phyloP scores from a whole-genome alignment of 192 early-diverging fungal species.

The Chytriomyces sp. region DNA sequence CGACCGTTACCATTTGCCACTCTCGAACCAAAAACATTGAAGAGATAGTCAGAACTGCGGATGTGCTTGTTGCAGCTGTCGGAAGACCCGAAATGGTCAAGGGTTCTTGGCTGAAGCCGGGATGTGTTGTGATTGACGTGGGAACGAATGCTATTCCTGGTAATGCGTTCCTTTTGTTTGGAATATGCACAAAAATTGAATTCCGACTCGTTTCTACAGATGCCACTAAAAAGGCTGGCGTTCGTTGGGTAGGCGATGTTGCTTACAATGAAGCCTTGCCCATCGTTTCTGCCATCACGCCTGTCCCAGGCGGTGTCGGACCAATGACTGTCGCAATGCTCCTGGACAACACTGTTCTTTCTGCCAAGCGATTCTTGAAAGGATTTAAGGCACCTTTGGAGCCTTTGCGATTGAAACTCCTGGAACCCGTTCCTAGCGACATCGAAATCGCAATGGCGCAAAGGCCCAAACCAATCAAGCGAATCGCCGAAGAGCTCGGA shows the following conservation, averaged over 20 bases:
- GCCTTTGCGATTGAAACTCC: constrained; percentile 70
- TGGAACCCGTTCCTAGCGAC: constrained; percentile 88
- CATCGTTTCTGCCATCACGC: constrained; percentile 85
- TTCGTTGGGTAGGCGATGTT: constrained; percentile 93
- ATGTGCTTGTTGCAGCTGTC: constrained; percentile 90
- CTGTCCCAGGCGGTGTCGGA: constrained; percentile 97
- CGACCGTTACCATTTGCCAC: constrained; percentile 96
- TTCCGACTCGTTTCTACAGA: constrained; percentile 52
- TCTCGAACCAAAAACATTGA: constrained; percentile 77
- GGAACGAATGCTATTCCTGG: constrained; percentile 87
- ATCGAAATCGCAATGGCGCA: constrained; percentile 93
- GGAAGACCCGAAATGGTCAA: constrained; percentile 81
- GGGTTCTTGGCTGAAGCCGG: constrained; percentile 92
- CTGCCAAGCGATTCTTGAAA: constrained; percentile 74
- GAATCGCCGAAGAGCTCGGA: constrained; percentile 85
- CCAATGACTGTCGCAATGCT: constrained; percentile 99
- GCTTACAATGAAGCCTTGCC: constrained; percentile 73
- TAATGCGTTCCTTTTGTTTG: not conserved
- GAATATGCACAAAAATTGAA: no score
- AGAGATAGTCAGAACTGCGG: constrained; percentile 77
- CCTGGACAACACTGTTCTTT: constrained; percentile 83
- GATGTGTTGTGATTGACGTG: constrained; percentile 94
- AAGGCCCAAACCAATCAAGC: constrained; percentile 80
- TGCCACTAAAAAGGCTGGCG: constrained; percentile 85
- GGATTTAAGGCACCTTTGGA: constrained; percentile 46